These are phyloP conservation scores for Pseudozyma hubeiensis DNA, from an alignment of 1,284 basidiomycete genomes.

Conservation along the genomic window DNA sequence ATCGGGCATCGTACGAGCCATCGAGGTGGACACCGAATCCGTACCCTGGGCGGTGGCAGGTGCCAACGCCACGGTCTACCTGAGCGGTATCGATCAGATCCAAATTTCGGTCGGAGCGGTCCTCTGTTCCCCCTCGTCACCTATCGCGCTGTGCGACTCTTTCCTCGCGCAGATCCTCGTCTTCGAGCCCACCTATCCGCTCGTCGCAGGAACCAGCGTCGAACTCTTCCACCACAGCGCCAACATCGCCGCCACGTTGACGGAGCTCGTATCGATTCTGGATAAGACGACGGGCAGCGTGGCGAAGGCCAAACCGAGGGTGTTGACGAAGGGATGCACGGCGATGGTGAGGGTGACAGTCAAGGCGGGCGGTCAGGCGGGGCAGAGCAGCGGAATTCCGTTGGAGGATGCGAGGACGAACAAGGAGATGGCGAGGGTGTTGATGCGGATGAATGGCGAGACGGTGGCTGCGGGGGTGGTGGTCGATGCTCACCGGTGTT, in stretches of 20 bases:
- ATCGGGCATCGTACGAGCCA: slow-evolving; percentile 80
- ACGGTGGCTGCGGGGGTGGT: slow-evolving; percentile 87
- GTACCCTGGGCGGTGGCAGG: slow-evolving; percentile 91
- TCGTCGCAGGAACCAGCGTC: slow-evolving; percentile 86
- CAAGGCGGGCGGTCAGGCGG: slow-evolving; percentile 43
- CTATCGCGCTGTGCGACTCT: slow-evolving; percentile 79
- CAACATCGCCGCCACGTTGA: slow-evolving; percentile 88
- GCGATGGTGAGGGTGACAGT: slow-evolving; percentile 82
- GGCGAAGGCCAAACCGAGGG: slow-evolving; percentile 80
- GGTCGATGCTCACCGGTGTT: slow-evolving; percentile 42
- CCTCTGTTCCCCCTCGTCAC: slow-evolving; percentile 78
- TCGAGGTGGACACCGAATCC: slow-evolving; percentile 83
- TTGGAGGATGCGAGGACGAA: slow-evolving; percentile 84
- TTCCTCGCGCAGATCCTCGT: slow-evolving; percentile 91
- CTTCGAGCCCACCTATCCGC: slow-evolving; percentile 90
- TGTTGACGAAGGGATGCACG: slow-evolving; percentile 83
- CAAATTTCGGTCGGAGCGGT: slow-evolving; percentile 87
- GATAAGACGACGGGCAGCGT: slow-evolving; percentile 83
- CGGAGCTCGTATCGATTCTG: slow-evolving; percentile 80
- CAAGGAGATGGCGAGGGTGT: slow-evolving; percentile 94
- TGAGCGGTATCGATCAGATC: slow-evolving; percentile 85
- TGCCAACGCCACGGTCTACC: slow-evolving; percentile 84
- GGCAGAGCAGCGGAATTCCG: slow-evolving; percentile 53
- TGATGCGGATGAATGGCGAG: slow-evolving; percentile 88
- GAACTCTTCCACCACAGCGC: slow-evolving; percentile 89